phyloP scores from a whole-genome alignment of 305 asterid genomes.

The Rubia peregrina region DNA sequence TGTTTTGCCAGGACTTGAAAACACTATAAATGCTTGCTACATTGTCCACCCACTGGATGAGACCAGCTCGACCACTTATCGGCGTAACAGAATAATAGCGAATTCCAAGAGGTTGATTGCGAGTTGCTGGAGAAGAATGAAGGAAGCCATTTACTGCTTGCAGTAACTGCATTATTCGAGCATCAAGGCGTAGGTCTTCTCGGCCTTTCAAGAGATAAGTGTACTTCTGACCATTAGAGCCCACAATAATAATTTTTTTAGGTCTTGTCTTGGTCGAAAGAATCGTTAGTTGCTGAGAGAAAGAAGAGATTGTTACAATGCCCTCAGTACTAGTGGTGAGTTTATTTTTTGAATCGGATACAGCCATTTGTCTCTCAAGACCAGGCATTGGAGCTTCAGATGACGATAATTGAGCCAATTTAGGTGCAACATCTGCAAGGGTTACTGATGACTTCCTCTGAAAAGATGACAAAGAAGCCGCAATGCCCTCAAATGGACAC shows the following conservation, averaged over 20 bases:
- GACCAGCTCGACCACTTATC: conserved; percentile 97
- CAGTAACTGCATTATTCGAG: conserved; percentile 97
- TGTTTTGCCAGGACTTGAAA: conserved; percentile 95
- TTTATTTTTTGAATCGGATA: conserved; percentile 52
- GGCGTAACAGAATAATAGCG: conserved; percentile 98
- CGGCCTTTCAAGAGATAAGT: conserved; percentile 98
- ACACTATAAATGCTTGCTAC: conserved; percentile 86
- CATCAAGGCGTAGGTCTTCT: conserved; percentile 99
- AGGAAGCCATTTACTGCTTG: conserved; percentile 92
- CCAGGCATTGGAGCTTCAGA: conserved; percentile 99
- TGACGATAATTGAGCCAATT: conserved; percentile 59
- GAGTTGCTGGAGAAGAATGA: conserved; percentile 66
- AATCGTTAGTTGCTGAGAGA: conserved; percentile 67
- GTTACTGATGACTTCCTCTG: conserved; percentile 90
- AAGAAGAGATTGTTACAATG: conserved; percentile 73
- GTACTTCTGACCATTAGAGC: conserved; percentile 89
- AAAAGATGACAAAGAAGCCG: conserved; percentile 82
- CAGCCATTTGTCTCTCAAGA: conserved; percentile 72
- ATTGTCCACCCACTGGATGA: conserved; percentile 98
- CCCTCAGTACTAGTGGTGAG: conserved; percentile 45
- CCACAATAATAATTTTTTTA: conserved; percentile 71
- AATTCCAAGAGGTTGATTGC: conserved; percentile 66
- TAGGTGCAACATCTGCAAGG: conserved; percentile 92
- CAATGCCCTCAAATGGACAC: conserved; percentile 89
- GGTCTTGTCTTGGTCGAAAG: conserved; percentile 98